phyloP scores from a whole-genome alignment of 208 protist species.

The Trypanosoma mega region DNA sequence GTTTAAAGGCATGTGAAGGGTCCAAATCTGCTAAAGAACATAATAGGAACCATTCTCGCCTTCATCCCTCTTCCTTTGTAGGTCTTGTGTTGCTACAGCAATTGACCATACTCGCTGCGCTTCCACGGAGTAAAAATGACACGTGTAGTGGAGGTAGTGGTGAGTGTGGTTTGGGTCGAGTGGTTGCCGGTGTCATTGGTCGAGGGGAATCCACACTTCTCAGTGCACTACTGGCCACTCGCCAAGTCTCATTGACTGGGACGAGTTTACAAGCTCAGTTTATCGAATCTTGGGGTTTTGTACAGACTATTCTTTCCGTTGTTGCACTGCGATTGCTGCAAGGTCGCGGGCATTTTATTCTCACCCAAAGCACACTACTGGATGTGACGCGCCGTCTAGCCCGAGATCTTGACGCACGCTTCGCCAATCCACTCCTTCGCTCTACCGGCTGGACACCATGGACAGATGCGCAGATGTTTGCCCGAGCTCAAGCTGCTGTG shows the following conservation, averaged over 20 bases:
- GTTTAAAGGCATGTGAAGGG: slow-evolving; percentile 1
- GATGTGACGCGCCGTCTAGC: slow-evolving; percentile 24
- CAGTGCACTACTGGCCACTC: no score
- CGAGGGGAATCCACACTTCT: no score
- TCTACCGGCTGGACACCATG: slow-evolving; percentile 46
- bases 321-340: slow-evolving; percentile 9
- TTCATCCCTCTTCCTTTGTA: neutral
- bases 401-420: slow-evolving; percentile 22
- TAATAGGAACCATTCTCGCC: neutral
- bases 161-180: no score
- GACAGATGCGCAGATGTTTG: slow-evolving; percentile 51
- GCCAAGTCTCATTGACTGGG: no score
- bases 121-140: neutral
- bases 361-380: slow-evolving; percentile 38
- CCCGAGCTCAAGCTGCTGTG: slow-evolving; percentile 17
- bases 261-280: slow-evolving; percentile 17
- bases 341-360: slow-evolving; percentile 14
- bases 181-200: no score
- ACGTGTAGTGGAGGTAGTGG: neutral
- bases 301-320: slow-evolving; percentile 20
- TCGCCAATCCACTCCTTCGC: slow-evolving; percentile 25
- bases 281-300: slow-evolving; percentile 19
- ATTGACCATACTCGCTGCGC: slow-evolving; percentile 6
- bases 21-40: neutral
- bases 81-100: slow-evolving; percentile 14